Conservation (phyloP, 768 basidiomycete genomes). For the Clavaria fumosa region DNA sequence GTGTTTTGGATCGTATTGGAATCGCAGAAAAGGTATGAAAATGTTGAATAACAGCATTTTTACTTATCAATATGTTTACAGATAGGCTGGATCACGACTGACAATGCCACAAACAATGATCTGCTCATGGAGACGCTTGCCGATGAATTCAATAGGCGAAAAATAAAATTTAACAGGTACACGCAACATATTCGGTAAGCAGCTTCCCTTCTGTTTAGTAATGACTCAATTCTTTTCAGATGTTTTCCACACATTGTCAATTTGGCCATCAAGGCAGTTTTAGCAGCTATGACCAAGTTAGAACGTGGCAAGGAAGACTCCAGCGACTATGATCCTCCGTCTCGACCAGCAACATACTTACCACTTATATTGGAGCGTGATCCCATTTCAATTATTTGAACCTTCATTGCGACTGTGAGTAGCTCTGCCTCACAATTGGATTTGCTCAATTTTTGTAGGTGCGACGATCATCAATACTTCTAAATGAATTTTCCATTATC, state of each 20-base stretch:
- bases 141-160: constrained; percentile 11
- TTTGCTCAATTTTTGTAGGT: constrained; percentile 2
- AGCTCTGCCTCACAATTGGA: no score
- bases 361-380: constrained; percentile 10
- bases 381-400: constrained; percentile 12
- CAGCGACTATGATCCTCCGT: constrained; percentile 3
- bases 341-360: not conserved
- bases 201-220: constrained; percentile 3
- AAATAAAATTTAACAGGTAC: constrained; percentile 17
- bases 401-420: constrained; percentile 13
- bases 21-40: constrained; percentile 16
- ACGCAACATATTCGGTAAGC: constrained; percentile 3
- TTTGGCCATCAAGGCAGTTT: constrained; percentile 17
- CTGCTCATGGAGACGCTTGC: constrained; percentile 15
- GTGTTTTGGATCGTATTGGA: constrained; percentile 15
- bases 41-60: no score
- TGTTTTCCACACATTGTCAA: constrained; percentile 22
- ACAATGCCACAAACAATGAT: constrained; percentile 22
- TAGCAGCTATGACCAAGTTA: constrained; percentile 14
- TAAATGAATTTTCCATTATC: constrained; percentile 12
- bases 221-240: constrained; percentile 11
- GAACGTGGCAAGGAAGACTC: constrained; percentile 5
- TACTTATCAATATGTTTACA: constrained; percentile 8
- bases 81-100: constrained; percentile 24
- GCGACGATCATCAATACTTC: constrained; percentile 9